Conservation (phyloP, 345 rosid species). For the Erucastrum elatum region DNA sequence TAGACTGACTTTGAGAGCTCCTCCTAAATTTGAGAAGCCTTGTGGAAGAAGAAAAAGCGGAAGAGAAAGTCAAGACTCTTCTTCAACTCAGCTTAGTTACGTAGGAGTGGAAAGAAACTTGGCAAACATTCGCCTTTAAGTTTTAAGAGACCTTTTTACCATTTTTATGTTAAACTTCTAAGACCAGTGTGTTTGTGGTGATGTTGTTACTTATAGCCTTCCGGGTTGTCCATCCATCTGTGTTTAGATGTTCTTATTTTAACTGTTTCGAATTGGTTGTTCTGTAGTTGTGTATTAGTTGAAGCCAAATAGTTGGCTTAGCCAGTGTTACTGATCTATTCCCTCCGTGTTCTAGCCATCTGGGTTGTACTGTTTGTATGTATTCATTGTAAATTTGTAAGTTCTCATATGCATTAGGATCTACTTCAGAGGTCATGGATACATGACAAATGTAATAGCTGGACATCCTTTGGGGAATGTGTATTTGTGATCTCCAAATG, state of each 20-base stretch:
- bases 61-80: conserved; percentile 18
- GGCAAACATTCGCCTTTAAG: not conserved
- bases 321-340: conserved; percentile 27
- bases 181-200: conserved; percentile 40
- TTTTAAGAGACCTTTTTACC: conserved; percentile 25
- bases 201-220: conserved; percentile 23
- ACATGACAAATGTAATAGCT: not conserved
- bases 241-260: conserved; percentile 32
- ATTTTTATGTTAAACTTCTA: conserved; percentile 32
- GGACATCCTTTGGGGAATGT: conserved; percentile 36
- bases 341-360: conserved; percentile 27
- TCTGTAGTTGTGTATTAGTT: conserved; percentile 30
- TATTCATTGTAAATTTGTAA: conserved; percentile 32
- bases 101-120: conserved; percentile 35
- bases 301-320: conserved; percentile 33
- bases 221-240: conserved; percentile 28
- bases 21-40: conserved; percentile 20
- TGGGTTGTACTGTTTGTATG: conserved; percentile 15
- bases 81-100: conserved; percentile 21
- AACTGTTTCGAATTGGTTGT: conserved; percentile 32
- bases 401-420: conserved; percentile 25
- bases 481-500: conserved; percentile 31
- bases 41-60: conserved; percentile 23
- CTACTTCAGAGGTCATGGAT: conserved; percentile 25
- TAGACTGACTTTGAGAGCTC: conserved; percentile 28